Conservation (phyloP, 192 early-diverging fungal species). For the Linnemannia zychae region DNA sequence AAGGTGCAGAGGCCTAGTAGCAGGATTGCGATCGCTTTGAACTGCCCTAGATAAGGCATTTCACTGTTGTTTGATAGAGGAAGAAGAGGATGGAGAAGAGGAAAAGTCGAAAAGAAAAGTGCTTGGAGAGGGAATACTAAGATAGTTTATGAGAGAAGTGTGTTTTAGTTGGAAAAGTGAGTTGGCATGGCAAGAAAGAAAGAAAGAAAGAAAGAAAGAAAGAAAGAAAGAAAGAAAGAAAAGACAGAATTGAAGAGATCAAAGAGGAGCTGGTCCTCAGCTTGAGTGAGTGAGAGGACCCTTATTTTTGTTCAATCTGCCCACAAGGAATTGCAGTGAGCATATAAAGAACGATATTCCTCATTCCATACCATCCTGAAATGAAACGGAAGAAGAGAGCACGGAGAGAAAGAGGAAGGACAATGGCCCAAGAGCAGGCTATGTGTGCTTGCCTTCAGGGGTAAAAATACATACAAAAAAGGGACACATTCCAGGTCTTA, state of each 20-base stretch:
- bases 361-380: not conserved
- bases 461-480: too few relatives aligned
- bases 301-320: not conserved
- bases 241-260: not conserved
- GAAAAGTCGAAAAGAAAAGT: not conserved
- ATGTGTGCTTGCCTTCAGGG: too few relatives aligned
- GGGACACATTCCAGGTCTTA: too few relatives aligned
- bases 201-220: too few relatives aligned
- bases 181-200: too few relatives aligned
- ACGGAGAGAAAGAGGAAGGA: too few relatives aligned
- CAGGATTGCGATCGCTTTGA: constrained; percentile 6
- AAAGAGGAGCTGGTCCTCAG: not conserved
- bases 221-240: not conserved
- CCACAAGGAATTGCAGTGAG: not conserved
- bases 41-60: constrained; percentile 30
- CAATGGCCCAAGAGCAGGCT: too few relatives aligned
- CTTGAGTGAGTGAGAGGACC: not conserved
- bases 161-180: too few relatives aligned
- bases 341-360: not conserved
- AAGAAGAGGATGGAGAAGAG: not conserved
- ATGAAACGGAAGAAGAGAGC: not conserved
- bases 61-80: not conserved
- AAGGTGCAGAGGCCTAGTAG: constrained; percentile 22
- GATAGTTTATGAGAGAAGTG: too few relatives aligned
- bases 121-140: too few relatives aligned